Conservation (phyloP, 1,284 basidiomycete species). For the Agroathelia rolfsii region DNA sequence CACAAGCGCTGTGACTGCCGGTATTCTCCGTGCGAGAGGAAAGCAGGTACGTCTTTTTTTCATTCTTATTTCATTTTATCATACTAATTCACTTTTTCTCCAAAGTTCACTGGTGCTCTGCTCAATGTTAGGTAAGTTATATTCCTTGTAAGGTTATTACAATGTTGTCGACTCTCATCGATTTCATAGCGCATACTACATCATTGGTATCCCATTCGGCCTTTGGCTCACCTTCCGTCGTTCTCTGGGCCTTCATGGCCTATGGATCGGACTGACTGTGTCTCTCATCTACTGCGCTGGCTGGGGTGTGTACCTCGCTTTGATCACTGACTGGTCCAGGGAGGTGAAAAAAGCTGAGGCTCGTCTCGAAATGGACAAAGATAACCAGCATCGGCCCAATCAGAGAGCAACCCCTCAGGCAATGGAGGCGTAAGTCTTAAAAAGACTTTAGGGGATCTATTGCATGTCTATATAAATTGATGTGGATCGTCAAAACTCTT, state of each 20-base stretch:
- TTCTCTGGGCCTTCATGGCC: conserved; percentile 41
- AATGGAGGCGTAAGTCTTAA: background rate
- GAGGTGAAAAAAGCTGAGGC: conserved; percentile 50
- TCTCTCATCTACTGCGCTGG: conserved; percentile 45
- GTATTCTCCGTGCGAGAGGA: conserved; percentile 72
- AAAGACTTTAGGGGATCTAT: background rate
- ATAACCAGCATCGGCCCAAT: conserved; percentile 3
- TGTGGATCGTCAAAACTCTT: too few species aligned
- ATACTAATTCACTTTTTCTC: background rate
- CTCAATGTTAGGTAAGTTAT: conserved; percentile 46
- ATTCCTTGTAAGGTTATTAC: background rate
- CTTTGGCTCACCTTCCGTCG: conserved; percentile 51
- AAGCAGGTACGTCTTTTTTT: conserved; percentile 39
- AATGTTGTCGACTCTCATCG: conserved; percentile 4
- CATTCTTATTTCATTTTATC: conserved; percentile 1
- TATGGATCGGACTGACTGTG: conserved; percentile 61
- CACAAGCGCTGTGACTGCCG: conserved; percentile 55
- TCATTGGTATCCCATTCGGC: conserved; percentile 57
- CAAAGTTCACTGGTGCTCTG: conserved; percentile 49
- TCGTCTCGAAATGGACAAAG: conserved; percentile 31
- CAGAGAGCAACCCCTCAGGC: background rate
- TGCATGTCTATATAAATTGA: too few species aligned
- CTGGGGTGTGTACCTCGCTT: conserved; percentile 38
- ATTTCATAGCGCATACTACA: conserved; percentile 49
- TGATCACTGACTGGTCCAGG: conserved; percentile 51